phyloP scores from a whole-genome alignment of 2,329 filamentous ascomycete species.

The Macroventuria anomochaeta region DNA sequence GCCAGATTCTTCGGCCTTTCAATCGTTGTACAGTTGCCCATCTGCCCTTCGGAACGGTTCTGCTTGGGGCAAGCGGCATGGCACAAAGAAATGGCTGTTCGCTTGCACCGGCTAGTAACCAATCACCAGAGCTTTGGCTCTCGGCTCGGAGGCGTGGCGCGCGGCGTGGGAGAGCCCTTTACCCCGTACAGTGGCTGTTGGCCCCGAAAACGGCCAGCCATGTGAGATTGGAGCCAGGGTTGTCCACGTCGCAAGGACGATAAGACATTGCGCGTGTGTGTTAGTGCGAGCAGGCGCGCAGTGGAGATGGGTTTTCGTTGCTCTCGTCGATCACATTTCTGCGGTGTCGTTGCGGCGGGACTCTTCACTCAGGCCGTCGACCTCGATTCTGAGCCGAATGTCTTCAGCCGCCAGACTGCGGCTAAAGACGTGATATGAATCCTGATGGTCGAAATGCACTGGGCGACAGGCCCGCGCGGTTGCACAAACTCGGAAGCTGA shows the following conservation, averaged over 20 bases:
- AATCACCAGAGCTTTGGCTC: constrained; percentile 34
- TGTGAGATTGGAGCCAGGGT: constrained; percentile 40
- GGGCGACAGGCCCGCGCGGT: constrained; percentile 14
- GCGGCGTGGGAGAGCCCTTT: constrained; percentile 30
- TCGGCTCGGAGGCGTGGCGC: constrained; percentile 30
- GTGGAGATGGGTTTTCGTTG: constrained; percentile 12
- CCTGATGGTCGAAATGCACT: not conserved
- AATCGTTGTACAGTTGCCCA: constrained; percentile 39
- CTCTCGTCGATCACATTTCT: constrained; percentile 5
- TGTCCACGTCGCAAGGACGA: constrained; percentile 35
- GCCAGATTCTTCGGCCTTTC: constrained; percentile 35
- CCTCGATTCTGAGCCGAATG: constrained; percentile 18
- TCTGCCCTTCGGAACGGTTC: constrained; percentile 14
- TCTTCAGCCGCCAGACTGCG: constrained; percentile 21
- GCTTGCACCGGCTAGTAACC: constrained; percentile 33
- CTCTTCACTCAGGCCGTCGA: constrained; percentile 7
- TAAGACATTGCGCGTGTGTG: constrained; percentile 32
- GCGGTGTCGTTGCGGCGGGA: not conserved
- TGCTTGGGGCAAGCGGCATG: constrained; percentile 45
- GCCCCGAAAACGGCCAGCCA: constrained; percentile 37
- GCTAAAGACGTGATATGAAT: constrained; percentile 36
- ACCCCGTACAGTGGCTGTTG: constrained; percentile 34
- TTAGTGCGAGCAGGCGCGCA: constrained; percentile 24
- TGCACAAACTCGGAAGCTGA: constrained; percentile 29
- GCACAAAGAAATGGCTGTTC: constrained; percentile 39